These are phyloP conservation scores for Streptanthus diversifolius DNA, from an alignment of 345 rosid species.

Conservation along the genomic window DNA sequence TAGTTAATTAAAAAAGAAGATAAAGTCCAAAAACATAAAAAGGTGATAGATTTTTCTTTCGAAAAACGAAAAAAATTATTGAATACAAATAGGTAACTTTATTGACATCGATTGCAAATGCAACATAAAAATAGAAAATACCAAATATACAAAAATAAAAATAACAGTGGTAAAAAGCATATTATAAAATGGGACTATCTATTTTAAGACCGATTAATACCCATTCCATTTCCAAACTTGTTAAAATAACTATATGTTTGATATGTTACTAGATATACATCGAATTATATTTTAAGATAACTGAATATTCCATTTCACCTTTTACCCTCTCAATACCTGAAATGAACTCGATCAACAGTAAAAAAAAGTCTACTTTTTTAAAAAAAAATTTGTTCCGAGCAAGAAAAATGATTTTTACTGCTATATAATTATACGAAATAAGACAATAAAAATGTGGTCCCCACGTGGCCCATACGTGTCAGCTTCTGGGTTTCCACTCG, in stretches of 20 bases:
- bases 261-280: no score
- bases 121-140: not conserved
- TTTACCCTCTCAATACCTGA: not conserved
- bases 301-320: no score
- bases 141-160: not conserved
- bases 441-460: constrained; percentile 8
- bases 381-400: not conserved
- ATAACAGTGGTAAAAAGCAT: not conserved
- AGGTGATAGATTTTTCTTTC: constrained; percentile 7
- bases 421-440: not conserved
- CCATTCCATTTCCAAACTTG: no score
- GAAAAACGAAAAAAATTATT: constrained; percentile 5
- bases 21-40: constrained; percentile 1
- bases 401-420: not conserved
- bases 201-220: not conserved
- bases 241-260: no score
- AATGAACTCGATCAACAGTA: not conserved
- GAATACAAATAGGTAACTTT: not conserved
- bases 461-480: constrained; percentile 19
- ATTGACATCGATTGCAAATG: not conserved
- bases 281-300: no score
- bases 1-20: not conserved
- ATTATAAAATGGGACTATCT: not conserved
- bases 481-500: constrained; percentile 18
- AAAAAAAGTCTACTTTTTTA: no score